These are phyloP conservation scores for Pterocarpus santalinus DNA, from an alignment of 306 rosid species.

Conservation along the genomic window DNA sequence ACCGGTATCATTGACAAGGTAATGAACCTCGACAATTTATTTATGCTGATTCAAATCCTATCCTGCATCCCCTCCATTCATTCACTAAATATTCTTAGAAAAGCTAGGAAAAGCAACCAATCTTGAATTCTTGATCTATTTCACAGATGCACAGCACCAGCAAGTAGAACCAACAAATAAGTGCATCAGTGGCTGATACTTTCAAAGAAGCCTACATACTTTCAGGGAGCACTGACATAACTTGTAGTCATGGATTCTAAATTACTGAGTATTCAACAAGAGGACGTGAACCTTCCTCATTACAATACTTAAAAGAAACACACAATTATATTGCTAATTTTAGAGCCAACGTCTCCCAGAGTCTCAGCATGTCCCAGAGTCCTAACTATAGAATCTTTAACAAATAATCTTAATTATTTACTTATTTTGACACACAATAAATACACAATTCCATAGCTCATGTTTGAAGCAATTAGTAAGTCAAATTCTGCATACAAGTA, in stretches of 20 bases:
- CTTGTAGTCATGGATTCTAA: conserved; percentile 18
- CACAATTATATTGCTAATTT: not conserved
- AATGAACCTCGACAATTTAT: conserved; percentile 2
- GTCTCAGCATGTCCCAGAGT: not conserved
- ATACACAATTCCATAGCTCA: not conserved
- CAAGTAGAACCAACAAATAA: not conserved
- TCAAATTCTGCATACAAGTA: conserved; percentile 9
- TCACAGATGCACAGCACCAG: not conserved
- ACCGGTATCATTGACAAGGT: conserved; percentile 15
- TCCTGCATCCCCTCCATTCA: conserved; percentile 2
- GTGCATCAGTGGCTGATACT: conserved; percentile 6
- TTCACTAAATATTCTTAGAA: not conserved
- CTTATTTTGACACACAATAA: not conserved
- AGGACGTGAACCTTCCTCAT: not conserved
- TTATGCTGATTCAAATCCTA: conserved; percentile 22
- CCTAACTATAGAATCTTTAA: not conserved
- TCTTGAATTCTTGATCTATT: conserved; percentile 14
- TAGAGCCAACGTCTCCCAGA: not conserved
- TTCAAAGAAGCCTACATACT: conserved; percentile 3
- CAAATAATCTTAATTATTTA: conserved; percentile 4
- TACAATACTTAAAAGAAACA: conserved; percentile 1
- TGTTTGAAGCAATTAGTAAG: not conserved
- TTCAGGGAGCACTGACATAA: conserved; percentile 6
- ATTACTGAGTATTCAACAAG: conserved; percentile 10
- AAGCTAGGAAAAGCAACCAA: conserved; percentile 12